Evolutionary conservation across 176 grass and related monocot genomes (phyloP), one percentile per base, ranked within the genome.

Genomic region (Aegilops umbellulata): DNA sequence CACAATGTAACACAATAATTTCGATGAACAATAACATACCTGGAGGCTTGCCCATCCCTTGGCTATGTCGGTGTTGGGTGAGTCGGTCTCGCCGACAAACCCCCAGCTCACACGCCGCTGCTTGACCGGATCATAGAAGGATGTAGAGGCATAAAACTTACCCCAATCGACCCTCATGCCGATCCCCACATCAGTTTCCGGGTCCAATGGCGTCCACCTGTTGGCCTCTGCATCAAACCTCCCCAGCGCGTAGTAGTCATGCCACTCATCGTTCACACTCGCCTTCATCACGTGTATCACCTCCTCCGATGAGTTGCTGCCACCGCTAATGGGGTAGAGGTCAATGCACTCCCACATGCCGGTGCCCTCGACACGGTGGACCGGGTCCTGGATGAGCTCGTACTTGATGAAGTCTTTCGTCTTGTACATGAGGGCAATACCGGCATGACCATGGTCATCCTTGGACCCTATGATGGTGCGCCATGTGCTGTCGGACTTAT

Each of bases 301-400:
- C 3, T 75, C 72, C 25, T 51, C 25, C 0, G 25, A 29, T 19
- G 42, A 49, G 67, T n/a, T 4, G 17, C 4, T n/a, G 15, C 4
- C 1, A 8, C 72, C 72, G 8, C 14, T 4, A 7, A 75, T 25
- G 1, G 14, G 42, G 25, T 51, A 75, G 7, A 75, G 8, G 58
- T 84, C 51, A 3, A 79, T 5, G 41, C 74, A 68, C 72, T 75
- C 72, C 17, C 10, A 79, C 57, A 75, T 75, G 42, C 72, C 72
- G 8, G 72, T 75, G 42, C 72, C 72, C 3, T 51, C 42, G 25
- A 46, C 72, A 6, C 42, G 72, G 2, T 75, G 72, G 14, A 75
- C 12, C 3, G 16, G 24, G 15, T 44, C 25, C 0, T 8, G 42
- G 23, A 75, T 30, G 3, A 20, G 72, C 8, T 75, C 72, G 8